A percentile compares a stretch with the other conserved stretches of the same genome.
Conservation (phyloP, 768 basidiomycete genomes). For the Tulasnella sp. region DNA sequence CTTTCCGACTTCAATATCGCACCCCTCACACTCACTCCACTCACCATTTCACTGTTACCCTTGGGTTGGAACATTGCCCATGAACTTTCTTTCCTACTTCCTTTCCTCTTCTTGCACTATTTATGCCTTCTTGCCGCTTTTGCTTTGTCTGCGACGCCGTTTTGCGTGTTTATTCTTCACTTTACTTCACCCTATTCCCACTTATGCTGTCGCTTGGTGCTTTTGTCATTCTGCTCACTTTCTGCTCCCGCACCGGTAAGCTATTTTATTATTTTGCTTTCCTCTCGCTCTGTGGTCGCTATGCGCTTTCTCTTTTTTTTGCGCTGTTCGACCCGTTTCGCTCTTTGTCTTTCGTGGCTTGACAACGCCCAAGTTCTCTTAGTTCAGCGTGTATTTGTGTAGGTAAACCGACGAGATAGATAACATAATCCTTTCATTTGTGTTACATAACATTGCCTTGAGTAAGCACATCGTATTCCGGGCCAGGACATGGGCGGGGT, state of each 20-base stretch:
- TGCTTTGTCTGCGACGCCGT: background rate
- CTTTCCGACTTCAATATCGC: background rate
- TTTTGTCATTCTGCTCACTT: background rate
- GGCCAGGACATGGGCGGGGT: background rate
- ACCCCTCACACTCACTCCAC: background rate
- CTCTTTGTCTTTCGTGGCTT: background rate
- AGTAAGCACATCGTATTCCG: too few relatives aligned
- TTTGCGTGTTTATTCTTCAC: slow-evolving; percentile 9
- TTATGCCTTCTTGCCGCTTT: background rate
- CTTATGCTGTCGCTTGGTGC: background rate
- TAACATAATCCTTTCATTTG: background rate
- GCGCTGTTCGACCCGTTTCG: background rate
- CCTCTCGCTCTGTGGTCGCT: background rate
- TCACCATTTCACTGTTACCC: background rate
- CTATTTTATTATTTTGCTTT: background rate
- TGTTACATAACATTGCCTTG: background rate
- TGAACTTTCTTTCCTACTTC: background rate
- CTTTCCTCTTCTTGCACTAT: background rate
- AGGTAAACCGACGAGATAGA: background rate
- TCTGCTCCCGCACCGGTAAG: background rate
- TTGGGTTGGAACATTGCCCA: slow-evolving; percentile 1
- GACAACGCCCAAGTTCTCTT: background rate
- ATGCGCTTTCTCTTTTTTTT: background rate
- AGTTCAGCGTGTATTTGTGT: background rate
- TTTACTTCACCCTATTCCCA: background rate